These are phyloP conservation scores for Collybia nuda DNA, from an alignment of 768 basidiomycete species.

Conservation along the genomic window DNA sequence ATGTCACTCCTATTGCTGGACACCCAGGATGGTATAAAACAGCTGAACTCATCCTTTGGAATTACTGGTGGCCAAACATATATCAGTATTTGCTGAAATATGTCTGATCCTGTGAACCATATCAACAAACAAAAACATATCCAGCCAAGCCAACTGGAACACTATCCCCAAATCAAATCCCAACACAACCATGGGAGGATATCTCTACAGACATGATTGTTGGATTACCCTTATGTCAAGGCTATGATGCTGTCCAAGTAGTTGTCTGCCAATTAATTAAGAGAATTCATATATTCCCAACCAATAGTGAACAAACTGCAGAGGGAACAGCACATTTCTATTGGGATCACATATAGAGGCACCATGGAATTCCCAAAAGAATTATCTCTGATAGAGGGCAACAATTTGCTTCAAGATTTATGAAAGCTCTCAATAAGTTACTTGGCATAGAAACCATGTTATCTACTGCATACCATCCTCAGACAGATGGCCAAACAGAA, in stretches of 20 bases:
- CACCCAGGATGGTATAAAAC: constrained; percentile 30
- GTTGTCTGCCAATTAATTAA: constrained; percentile 18
- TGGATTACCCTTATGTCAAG: constrained; percentile 23
- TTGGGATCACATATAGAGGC: constrained; percentile 17
- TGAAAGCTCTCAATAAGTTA: constrained; percentile 20
- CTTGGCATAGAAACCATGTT: constrained; percentile 29
- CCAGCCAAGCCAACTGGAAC: too few relatives aligned
- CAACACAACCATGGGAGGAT: constrained; percentile 22
- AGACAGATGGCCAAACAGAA: too few relatives aligned
- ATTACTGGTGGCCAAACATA: constrained; percentile 13
- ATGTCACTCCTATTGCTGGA: constrained; percentile 25
- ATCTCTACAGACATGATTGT: constrained; percentile 33
- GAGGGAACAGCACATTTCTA: constrained; percentile 10
- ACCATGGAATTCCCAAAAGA: constrained; percentile 18
- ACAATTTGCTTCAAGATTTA: constrained; percentile 29
- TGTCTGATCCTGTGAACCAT: too few relatives aligned
- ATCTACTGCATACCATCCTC: too few relatives aligned
- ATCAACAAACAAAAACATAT: too few relatives aligned
- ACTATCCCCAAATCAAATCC: too few relatives aligned
- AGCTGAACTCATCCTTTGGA: constrained; percentile 15
- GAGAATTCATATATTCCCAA: constrained; percentile 15
- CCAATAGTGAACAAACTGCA: constrained; percentile 8
- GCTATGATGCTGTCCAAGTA: constrained; percentile 30
- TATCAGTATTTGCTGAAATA: constrained; percentile 1
- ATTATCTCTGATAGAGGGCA: constrained; percentile 25